Evolutionary conservation across 2,329 filamentous ascomycete species (phyloP).

Genomic region (Pochonia chlamydosporia): DNA sequence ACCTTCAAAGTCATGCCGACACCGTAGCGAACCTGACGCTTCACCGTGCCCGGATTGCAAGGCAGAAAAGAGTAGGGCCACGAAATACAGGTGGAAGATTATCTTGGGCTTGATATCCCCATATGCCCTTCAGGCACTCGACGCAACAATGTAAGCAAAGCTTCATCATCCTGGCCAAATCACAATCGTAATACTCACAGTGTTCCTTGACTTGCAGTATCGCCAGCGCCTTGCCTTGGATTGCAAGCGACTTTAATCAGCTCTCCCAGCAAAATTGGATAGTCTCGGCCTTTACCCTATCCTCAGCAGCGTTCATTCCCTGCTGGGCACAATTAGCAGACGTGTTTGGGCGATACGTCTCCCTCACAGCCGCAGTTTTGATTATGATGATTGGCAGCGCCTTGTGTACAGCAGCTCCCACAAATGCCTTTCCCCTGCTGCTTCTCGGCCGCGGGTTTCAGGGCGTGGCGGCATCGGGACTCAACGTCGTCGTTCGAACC

Average conservation of each 20-base stretch:
- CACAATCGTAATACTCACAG: background rate
- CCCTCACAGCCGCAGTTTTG: slow-evolving; percentile 51
- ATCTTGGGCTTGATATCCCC: slow-evolving; percentile 52
- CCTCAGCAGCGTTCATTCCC: slow-evolving; percentile 61
- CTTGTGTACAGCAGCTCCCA: slow-evolving; percentile 53
- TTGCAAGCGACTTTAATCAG: slow-evolving; percentile 58
- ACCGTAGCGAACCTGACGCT: background rate
- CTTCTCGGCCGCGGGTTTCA: slow-evolving; percentile 59
- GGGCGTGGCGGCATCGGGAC: slow-evolving; percentile 54
- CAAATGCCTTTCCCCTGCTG: slow-evolving; percentile 49
- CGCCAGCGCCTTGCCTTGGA: slow-evolving; percentile 38
- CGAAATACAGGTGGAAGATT: slow-evolving; percentile 3
- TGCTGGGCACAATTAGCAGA: slow-evolving; percentile 60
- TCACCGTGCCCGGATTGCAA: background rate
- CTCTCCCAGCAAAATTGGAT: slow-evolving; percentile 62
- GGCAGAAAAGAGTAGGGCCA: background rate
- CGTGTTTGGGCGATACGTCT: slow-evolving; percentile 56
- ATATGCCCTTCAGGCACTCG: slow-evolving; percentile 56
- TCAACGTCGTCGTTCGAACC: slow-evolving; percentile 54
- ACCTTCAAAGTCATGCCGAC: too few species aligned
- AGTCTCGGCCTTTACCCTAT: slow-evolving; percentile 62
- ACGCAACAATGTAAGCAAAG: slow-evolving; percentile 49
- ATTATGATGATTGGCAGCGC: slow-evolving; percentile 55
- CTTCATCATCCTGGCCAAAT: slow-evolving; percentile 2
- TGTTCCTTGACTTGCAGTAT: slow-evolving; percentile 18